These are phyloP conservation scores for Populus nigra DNA, from an alignment of 345 rosid species.

Conservation along the genomic window DNA sequence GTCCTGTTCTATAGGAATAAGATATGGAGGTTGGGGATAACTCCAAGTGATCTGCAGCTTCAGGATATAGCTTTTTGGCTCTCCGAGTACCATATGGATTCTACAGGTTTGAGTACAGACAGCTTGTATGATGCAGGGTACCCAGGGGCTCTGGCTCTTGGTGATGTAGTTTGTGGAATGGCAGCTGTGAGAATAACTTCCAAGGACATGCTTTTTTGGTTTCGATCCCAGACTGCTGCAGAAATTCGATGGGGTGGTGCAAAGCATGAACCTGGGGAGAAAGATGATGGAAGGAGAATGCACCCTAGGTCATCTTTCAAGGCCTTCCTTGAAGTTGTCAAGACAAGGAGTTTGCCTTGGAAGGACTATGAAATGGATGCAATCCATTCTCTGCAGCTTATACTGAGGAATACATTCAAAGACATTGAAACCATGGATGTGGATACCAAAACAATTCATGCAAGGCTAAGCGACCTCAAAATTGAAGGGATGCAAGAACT, in stretches of 20 bases:
- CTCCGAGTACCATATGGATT: slow-evolving; percentile 74
- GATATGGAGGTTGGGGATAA: slow-evolving; percentile 62
- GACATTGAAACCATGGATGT: slow-evolving; percentile 47
- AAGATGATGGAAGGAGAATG: slow-evolving; percentile 81
- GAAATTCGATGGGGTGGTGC: slow-evolving; percentile 97
- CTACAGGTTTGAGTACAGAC: slow-evolving; percentile 92
- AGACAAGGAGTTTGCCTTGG: slow-evolving; percentile 87
- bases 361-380: slow-evolving; percentile 97
- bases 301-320: slow-evolving; percentile 95
- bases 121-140: slow-evolving; percentile 90
- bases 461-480: slow-evolving; percentile 69
- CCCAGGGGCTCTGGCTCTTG: slow-evolving; percentile 66
- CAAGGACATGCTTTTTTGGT: slow-evolving; percentile 85
- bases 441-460: slow-evolving; percentile 47
- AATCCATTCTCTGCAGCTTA: slow-evolving; percentile 93
- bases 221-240: slow-evolving; percentile 81
- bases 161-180: slow-evolving; percentile 87
- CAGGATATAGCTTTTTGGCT: slow-evolving; percentile 73
- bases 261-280: slow-evolving; percentile 72
- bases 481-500: slow-evolving; percentile 82
- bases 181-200: slow-evolving; percentile 86
- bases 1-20: slow-evolving; percentile 69
- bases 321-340: slow-evolving; percentile 90
- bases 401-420: slow-evolving; percentile 74
- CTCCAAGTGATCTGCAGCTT: slow-evolving; percentile 72